A percentile compares a stretch with the other conserved stretches of the same genome.
phyloP scores from a whole-genome alignment of 345 rosid species.

The Boechera retrofracta region DNA sequence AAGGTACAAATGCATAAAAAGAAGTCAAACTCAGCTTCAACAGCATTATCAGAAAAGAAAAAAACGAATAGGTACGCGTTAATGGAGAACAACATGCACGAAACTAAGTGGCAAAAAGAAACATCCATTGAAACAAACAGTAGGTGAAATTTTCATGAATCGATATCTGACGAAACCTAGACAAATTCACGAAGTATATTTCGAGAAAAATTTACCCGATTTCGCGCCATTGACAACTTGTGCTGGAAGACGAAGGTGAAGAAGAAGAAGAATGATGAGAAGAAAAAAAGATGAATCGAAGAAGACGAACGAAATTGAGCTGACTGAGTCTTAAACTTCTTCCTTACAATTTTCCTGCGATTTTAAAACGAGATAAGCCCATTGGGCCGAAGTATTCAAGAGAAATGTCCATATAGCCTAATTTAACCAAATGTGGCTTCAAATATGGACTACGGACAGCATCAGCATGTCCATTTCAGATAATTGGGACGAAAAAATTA shows the following conservation, averaged over 20 bases:
- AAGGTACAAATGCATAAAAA: slow-evolving; percentile 14
- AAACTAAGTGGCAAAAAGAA: not conserved
- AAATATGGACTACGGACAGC: no score
- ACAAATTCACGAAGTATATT: not conserved
- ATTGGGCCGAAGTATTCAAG: no score
- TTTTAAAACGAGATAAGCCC: no score
- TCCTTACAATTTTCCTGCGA: no score
- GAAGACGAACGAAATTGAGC: slow-evolving; percentile 23
- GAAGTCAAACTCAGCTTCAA: slow-evolving; percentile 24
- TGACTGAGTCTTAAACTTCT: no score
- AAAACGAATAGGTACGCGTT: no score
- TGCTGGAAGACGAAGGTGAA: slow-evolving; percentile 31
- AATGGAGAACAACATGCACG: not conserved
- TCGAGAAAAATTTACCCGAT: slow-evolving; percentile 51
- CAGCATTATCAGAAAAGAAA: not conserved
- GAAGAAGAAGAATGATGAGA: slow-evolving; percentile 6
- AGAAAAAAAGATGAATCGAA: not conserved
- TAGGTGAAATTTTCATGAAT: not conserved
- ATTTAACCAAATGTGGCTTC: no score
- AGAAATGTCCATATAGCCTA: no score
- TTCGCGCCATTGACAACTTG: slow-evolving; percentile 67
- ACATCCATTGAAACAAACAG: slow-evolving; percentile 1
- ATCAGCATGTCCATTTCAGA: no score
- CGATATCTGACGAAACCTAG: slow-evolving; percentile 4
- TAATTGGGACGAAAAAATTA: no score